phyloP scores from a whole-genome alignment of 495 filamentous ascomycete genomes.

The Oidiodendron maius region DNA sequence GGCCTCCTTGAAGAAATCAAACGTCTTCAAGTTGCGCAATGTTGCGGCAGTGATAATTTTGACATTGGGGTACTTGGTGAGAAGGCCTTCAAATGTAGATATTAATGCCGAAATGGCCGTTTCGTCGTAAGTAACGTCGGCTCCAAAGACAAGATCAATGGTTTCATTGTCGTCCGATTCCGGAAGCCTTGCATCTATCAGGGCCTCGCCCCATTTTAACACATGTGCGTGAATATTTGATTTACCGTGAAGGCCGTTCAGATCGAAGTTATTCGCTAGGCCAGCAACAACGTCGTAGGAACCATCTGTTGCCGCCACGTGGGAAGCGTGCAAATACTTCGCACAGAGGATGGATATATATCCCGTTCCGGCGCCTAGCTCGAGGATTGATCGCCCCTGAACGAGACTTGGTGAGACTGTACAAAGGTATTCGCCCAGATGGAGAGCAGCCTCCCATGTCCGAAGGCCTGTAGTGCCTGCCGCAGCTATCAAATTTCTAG shows the following conservation, averaged over 20 bases:
- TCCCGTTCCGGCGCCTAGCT: conserved; percentile 85
- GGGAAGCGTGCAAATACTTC: conserved; percentile 56
- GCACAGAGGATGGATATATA: conserved; percentile 79
- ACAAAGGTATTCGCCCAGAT: conserved; percentile 69
- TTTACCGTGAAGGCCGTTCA: conserved; percentile 54
- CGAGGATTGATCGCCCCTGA: conserved; percentile 59
- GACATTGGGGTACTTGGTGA: conserved; percentile 27
- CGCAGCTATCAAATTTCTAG: conserved; percentile 64
- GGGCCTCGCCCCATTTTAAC: conserved; percentile 54
- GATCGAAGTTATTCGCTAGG: conserved; percentile 57
- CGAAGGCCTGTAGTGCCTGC: conserved; percentile 78
- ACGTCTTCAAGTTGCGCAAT: conserved; percentile 40
- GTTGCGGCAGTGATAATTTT: conserved; percentile 41
- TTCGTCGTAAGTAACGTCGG: conserved; percentile 46
- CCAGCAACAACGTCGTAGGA: conserved; percentile 65
- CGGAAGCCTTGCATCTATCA: conserved; percentile 21
- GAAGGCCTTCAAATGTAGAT: conserved; percentile 37
- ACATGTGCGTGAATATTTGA: conserved; percentile 38
- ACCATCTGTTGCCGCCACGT: conserved; percentile 74
- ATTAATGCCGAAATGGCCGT: conserved; percentile 37
- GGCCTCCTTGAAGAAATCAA: conserved; percentile 31
- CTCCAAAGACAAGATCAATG: conserved; percentile 42
- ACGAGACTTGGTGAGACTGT: conserved; percentile 32
- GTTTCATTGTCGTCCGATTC: conserved; percentile 35
- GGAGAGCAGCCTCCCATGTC: conserved; percentile 93